These are phyloP conservation scores for Wickerhamomyces sp. DNA, from an alignment of 1,139 yeast genomes.

Conservation along the genomic window DNA sequence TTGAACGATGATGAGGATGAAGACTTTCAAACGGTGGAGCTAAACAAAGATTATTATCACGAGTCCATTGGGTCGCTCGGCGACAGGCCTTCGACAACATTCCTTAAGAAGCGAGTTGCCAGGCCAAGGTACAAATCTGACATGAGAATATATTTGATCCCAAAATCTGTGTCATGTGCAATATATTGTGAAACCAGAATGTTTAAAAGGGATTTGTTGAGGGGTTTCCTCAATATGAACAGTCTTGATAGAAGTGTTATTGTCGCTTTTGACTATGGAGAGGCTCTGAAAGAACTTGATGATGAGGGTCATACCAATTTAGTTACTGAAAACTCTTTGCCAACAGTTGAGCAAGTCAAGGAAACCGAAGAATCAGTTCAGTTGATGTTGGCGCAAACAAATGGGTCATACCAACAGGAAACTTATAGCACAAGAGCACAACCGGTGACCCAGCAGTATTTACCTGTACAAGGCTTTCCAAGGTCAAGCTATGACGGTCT, in stretches of 20 bases:
- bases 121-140: slow-evolving; percentile 40
- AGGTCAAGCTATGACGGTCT: no score
- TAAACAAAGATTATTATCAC: slow-evolving; percentile 14
- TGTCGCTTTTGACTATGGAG: slow-evolving; percentile 27
- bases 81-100: slow-evolving; percentile 41
- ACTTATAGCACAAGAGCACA: background rate
- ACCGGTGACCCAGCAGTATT: background rate
- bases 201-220: slow-evolving; percentile 46
- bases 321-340: slow-evolving; percentile 10
- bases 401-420: background rate
- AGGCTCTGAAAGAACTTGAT: slow-evolving; percentile 12
- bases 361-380: background rate
- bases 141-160: slow-evolving; percentile 38
- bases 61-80: slow-evolving; percentile 34
- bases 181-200: slow-evolving; percentile 45
- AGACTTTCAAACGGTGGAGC: slow-evolving; percentile 27
- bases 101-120: slow-evolving; percentile 36
- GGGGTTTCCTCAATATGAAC: slow-evolving; percentile 39
- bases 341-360: slow-evolving; percentile 8
- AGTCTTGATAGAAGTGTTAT: slow-evolving; percentile 26
- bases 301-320: slow-evolving; percentile 13
- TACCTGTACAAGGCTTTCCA: no score
- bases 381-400: background rate
- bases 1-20: slow-evolving; percentile 38
- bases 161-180: slow-evolving; percentile 30